These are phyloP conservation scores for Zygnema circumcarinatum DNA, from an alignment of 139 green algal genomes.

Conservation along the genomic window DNA sequence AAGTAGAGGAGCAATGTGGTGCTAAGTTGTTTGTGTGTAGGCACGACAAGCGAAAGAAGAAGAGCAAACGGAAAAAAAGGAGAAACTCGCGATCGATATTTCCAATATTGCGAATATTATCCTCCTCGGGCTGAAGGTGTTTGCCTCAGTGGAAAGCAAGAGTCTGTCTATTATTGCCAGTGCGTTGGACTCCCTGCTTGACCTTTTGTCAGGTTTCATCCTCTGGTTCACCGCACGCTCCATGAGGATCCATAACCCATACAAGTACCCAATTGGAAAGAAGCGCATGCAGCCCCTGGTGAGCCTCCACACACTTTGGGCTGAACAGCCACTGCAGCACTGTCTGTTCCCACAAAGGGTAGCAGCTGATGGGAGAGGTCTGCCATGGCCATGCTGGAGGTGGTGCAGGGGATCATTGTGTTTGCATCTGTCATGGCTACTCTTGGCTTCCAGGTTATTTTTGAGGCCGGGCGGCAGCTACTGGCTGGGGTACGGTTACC, in stretches of 20 bases:
- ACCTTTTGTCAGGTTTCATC: conserved; percentile 68
- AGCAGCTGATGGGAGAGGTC: background rate
- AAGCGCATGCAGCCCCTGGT: conserved; percentile 69
- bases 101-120: conserved; percentile 63
- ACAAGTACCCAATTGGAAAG: conserved; percentile 69
- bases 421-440: conserved; percentile 72
- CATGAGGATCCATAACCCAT: conserved; percentile 61
- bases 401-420: conserved; percentile 67
- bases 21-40: no score
- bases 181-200: conserved; percentile 70
- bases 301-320: background rate
- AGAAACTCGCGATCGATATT: conserved; percentile 44
- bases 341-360: no score
- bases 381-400: background rate
- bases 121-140: conserved; percentile 66
- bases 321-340: background rate
- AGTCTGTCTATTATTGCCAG: conserved; percentile 68
- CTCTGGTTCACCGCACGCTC: conserved; percentile 63
- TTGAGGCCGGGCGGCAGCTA: conserved; percentile 60
- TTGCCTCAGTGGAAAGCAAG: conserved; percentile 54
- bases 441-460: conserved; percentile 64
- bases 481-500: background rate
- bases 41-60: no score
- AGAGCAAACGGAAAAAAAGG: background rate
- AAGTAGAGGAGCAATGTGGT: no score